Conservation (phyloP, 2,329 filamentous ascomycete species). For the Zasmidium angulare region DNA sequence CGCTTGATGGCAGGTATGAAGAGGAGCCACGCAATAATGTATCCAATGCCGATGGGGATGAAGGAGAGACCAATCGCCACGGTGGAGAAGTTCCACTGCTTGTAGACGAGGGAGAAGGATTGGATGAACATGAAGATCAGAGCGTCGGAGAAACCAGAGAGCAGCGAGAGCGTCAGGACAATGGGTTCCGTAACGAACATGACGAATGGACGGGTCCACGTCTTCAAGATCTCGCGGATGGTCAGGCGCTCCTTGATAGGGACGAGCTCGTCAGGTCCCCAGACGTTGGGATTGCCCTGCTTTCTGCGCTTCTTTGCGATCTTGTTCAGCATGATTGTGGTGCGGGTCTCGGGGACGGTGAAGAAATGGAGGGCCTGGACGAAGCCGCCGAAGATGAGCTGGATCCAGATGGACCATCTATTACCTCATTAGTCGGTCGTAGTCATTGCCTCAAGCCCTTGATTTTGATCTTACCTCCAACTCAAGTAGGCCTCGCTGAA, state of each 20-base stretch:
- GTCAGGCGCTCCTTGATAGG: conserved; percentile 42
- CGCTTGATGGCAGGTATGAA: conserved; percentile 60
- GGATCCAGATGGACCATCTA: conserved; percentile 80
- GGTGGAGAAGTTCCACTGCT: conserved; percentile 65
- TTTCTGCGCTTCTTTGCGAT: conserved; percentile 74
- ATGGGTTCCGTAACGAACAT: conserved; percentile 80
- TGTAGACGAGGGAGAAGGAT: conserved; percentile 68
- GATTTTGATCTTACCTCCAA: conserved; percentile 61
- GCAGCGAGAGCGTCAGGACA: conserved; percentile 67
- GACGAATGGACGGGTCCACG: conserved; percentile 67
- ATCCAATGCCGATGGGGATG: conserved; percentile 67
- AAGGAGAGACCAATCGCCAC: conserved; percentile 62
- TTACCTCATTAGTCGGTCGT: conserved; percentile 1
- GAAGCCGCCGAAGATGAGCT: conserved; percentile 74
- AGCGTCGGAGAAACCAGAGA: conserved; percentile 73
- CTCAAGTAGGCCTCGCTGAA: conserved; percentile 45
- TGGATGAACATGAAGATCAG: conserved; percentile 81
- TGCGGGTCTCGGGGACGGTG: conserved; percentile 76
- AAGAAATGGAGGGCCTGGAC: conserved; percentile 62
- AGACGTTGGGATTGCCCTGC: conserved; percentile 60
- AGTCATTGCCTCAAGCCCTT: background rate
- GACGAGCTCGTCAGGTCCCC: conserved; percentile 72
- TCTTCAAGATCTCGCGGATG: conserved; percentile 48
- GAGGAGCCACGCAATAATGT: conserved; percentile 61
- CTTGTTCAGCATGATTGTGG: conserved; percentile 74